Conservation (phyloP, 768 basidiomycete genomes). For the Naganishia kalamii region DNA sequence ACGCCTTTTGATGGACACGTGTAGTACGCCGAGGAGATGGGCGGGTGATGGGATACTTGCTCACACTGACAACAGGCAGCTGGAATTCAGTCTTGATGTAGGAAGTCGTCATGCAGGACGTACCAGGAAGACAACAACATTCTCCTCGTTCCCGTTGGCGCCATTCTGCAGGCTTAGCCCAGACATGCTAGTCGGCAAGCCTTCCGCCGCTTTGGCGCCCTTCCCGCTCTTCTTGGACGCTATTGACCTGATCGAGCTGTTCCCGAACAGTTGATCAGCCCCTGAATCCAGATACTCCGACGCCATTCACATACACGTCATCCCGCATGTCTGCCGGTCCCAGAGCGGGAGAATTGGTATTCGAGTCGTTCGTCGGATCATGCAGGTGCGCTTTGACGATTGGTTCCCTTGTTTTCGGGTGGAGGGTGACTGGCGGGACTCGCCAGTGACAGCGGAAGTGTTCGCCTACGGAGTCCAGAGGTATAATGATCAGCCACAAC, state of each 20-base stretch:
- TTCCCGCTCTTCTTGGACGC: neutral
- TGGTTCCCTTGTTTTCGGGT: constrained; percentile 43
- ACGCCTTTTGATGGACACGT: constrained; percentile 66
- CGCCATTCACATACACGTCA: constrained; percentile 7
- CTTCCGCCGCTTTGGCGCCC: neutral
- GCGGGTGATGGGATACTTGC: constrained; percentile 95
- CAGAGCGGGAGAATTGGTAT: constrained; percentile 6
- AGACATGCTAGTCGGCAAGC: constrained; percentile 1
- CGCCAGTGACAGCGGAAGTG: constrained; percentile 49
- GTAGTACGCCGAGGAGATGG: constrained; percentile 78
- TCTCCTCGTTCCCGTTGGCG: neutral
- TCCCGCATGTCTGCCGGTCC: constrained; percentile 9
- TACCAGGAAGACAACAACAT: constrained; percentile 59
- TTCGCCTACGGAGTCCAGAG: constrained; percentile 35
- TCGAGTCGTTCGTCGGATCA: constrained; percentile 13
- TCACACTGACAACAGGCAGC: constrained; percentile 56
- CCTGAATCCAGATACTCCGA: neutral
- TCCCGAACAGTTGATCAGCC: too few relatives aligned
- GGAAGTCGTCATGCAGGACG: constrained; percentile 17
- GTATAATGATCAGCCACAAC: neutral
- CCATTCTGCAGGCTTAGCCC: neutral
- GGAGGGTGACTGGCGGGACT: constrained; percentile 40
- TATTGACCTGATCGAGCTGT: constrained; percentile 15
- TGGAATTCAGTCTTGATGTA: neutral
- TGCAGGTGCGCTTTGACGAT: constrained; percentile 44